Percentiles rank a stretch among this genome's conserved stretches.
Conservation (phyloP, 2,329 filamentous ascomycete species). For the Chaetomium sp. region DNA sequence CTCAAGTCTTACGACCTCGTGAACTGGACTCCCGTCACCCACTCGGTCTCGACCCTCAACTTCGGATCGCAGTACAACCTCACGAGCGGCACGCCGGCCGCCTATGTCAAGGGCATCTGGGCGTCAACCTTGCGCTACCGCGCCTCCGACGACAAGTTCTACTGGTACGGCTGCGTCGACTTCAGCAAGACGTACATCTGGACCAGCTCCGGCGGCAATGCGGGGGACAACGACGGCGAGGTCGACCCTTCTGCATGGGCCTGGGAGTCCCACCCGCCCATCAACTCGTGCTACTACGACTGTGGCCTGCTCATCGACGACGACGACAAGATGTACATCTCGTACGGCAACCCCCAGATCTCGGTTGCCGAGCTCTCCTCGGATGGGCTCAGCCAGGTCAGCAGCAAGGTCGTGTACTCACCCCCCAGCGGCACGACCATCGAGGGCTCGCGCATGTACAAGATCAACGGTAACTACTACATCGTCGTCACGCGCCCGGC, state of each 20-base stretch:
- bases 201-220: constrained; percentile 37
- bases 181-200: constrained; percentile 45
- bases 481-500: constrained; percentile 44
- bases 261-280: constrained; percentile 11
- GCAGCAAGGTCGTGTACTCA: constrained; percentile 39
- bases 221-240: constrained; percentile 37
- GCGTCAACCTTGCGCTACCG: constrained; percentile 49
- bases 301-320: constrained; percentile 51
- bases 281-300: constrained; percentile 48
- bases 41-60: constrained; percentile 39
- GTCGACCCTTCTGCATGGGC: constrained; percentile 26
- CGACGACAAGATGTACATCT: constrained; percentile 53
- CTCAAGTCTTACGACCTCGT: constrained; percentile 50
- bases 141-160: constrained; percentile 41
- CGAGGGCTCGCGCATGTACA: constrained; percentile 52
- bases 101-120: constrained; percentile 51
- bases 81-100: constrained; percentile 30
- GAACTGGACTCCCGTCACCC: constrained; percentile 43
- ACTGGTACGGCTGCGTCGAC: constrained; percentile 53
- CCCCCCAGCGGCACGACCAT: constrained; percentile 31
- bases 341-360: constrained; percentile 45
- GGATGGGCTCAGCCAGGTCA: constrained; percentile 41
- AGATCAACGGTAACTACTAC: constrained; percentile 50
- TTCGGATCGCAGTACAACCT: constrained; percentile 45
- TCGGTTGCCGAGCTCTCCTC: constrained; percentile 43